Conservation (phyloP, 139 green algal species). For the Trebouxia sp. region DNA sequence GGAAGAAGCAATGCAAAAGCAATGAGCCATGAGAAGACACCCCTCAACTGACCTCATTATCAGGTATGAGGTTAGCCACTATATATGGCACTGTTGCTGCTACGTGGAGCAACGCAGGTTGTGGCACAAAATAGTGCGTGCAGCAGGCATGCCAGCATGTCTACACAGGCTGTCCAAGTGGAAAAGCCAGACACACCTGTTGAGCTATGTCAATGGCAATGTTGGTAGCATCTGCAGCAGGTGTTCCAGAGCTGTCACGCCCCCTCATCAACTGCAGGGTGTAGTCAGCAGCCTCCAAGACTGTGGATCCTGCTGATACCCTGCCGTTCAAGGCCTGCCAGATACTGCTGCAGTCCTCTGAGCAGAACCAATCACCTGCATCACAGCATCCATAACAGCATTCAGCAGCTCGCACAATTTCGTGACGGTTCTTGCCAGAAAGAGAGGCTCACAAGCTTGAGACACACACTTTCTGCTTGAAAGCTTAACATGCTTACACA, state of each 20-base stretch:
- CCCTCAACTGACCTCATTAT: too few species aligned
- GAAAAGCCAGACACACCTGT: conserved; percentile 37
- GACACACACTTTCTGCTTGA: too few species aligned
- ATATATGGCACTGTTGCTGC: neutral
- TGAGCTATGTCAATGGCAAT: conserved; percentile 37
- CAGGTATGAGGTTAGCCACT: too few species aligned
- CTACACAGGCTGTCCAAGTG: too few species aligned
- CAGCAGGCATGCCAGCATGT: too few species aligned
- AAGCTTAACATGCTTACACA: too few species aligned
- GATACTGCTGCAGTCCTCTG: conserved; percentile 65
- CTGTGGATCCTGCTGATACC: conserved; percentile 48
- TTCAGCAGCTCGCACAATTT: too few species aligned
- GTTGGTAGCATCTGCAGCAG: conserved; percentile 21
- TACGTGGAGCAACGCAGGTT: too few species aligned
- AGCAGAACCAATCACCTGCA: conserved; percentile 88
- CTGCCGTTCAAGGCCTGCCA: conserved; percentile 42
- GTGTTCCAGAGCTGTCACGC: conserved; percentile 39
- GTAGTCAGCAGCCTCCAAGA: conserved; percentile 33
- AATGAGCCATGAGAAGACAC: neutral
- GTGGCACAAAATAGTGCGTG: too few species aligned
- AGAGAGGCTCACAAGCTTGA: too few species aligned
- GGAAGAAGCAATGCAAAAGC: too few species aligned
- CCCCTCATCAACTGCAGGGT: conserved; percentile 56
- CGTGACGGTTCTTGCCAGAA: too few species aligned
- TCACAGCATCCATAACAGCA: neutral